A percentile compares a stretch with the other conserved stretches of the same genome.
phyloP scores from a whole-genome alignment of 257 asterid genomes.

The Solanum chilense region DNA sequence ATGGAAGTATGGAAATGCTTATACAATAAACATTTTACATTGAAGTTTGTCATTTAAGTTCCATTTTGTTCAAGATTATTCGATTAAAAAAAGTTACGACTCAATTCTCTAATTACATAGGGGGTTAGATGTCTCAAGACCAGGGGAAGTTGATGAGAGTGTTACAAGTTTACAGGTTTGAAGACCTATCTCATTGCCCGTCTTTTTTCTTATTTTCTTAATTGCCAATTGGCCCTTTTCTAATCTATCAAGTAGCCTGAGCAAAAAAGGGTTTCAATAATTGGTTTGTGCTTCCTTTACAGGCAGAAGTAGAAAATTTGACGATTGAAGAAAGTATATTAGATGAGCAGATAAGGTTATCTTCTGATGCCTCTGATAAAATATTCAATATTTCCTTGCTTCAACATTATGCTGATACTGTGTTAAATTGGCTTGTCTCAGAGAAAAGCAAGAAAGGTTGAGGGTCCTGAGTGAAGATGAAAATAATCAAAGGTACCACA shows the following conservation, averaged over 20 bases:
- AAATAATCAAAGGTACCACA: constrained; percentile 21
- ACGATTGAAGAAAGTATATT: constrained; percentile 19
- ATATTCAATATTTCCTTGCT: neutral
- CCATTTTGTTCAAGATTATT: neutral
- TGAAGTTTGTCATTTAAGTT: neutral
- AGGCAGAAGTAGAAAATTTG: constrained; percentile 25
- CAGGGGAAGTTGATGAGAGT: constrained; percentile 67
- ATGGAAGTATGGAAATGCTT: constrained; percentile 70
- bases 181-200: neutral
- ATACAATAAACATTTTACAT: neutral
- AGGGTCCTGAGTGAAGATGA: constrained; percentile 35
- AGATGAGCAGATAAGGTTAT: constrained; percentile 33
- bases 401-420: constrained; percentile 2
- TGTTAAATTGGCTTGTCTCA: constrained; percentile 1
- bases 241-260: neutral
- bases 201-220: neutral
- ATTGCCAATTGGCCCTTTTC: neutral
- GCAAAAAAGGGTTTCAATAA: neutral
- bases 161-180: constrained; percentile 66
- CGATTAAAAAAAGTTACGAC: constrained; percentile 5
- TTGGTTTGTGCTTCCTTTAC: constrained; percentile 2
- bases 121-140: constrained; percentile 73
- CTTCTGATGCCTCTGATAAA: neutral
- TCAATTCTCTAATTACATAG: constrained; percentile 25
- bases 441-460: constrained; percentile 35